phyloP scores from a whole-genome alignment of 1,284 basidiomycete genomes.

The Microbotryum silenes-acaulis region DNA sequence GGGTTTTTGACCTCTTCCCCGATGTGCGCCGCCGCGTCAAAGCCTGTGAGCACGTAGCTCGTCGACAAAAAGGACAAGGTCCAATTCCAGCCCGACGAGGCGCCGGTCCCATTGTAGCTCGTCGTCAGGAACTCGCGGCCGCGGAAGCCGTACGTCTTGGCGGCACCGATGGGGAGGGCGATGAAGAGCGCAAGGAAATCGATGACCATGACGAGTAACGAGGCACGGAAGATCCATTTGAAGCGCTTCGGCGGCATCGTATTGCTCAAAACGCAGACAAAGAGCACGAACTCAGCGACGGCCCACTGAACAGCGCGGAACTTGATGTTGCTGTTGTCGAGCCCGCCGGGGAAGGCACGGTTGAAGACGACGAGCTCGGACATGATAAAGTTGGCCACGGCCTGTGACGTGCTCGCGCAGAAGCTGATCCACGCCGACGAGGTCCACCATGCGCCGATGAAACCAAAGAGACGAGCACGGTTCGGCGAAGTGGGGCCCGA shows the following conservation, averaged over 20 bases:
- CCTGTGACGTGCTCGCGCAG: constrained; percentile 69
- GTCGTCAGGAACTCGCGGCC: constrained; percentile 69
- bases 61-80: constrained; percentile 57
- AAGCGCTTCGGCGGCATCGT: constrained; percentile 63
- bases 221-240: constrained; percentile 62
- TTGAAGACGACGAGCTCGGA: constrained; percentile 69
- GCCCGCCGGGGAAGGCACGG: constrained; percentile 66
- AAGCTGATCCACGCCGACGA: constrained; percentile 80
- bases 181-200: constrained; percentile 75
- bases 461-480: constrained; percentile 67
- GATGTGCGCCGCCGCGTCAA: constrained; percentile 77
- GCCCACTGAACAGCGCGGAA: constrained; percentile 74
- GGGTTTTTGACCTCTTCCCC: constrained; percentile 82
- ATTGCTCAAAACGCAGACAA: constrained; percentile 65
- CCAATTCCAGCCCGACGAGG: constrained; percentile 59
- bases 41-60: constrained; percentile 70
- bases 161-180: constrained; percentile 77
- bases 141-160: constrained; percentile 69
- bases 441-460: constrained; percentile 50
- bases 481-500: constrained; percentile 63
- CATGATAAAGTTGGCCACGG: constrained; percentile 62
- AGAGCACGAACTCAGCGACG: constrained; percentile 60
- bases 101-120: constrained; percentile 73
- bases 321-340: constrained; percentile 59
- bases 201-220: constrained; percentile 60